Percentiles rank a stretch among this genome's conserved stretches.
phyloP scores from a whole-genome alignment of 1,284 basidiomycete genomes.

The Nidula niveotomentosa region DNA sequence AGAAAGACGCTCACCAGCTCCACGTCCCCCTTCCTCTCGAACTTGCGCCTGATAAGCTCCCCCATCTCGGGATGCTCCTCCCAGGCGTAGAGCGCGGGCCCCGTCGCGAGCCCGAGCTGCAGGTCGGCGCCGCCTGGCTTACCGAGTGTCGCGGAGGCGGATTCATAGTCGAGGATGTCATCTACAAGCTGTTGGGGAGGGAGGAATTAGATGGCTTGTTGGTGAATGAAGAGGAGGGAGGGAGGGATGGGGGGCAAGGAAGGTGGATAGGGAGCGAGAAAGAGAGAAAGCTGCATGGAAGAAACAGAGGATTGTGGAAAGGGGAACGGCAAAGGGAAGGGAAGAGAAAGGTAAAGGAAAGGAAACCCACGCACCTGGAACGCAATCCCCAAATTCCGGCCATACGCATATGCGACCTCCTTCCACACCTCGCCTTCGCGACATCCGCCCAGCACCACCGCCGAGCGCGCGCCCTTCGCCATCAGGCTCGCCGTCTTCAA shows the following conservation, averaged over 20 bases:
- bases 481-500: slow-evolving; percentile 96
- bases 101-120: slow-evolving; percentile 89
- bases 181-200: slow-evolving; percentile 76
- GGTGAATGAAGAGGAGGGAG: no score
- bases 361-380: slow-evolving; percentile 73
- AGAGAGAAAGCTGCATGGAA: no score
- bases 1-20: slow-evolving; percentile 61
- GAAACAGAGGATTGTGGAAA: no score
- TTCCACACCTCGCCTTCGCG: slow-evolving; percentile 82
- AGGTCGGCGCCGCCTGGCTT: slow-evolving; percentile 57
- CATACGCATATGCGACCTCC: slow-evolving; percentile 84
- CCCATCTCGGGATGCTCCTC: slow-evolving; percentile 90
- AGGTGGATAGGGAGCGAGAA: background rate
- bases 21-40: slow-evolving; percentile 86
- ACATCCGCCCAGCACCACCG: slow-evolving; percentile 89
- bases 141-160: slow-evolving; percentile 35
- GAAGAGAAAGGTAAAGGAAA: no score
- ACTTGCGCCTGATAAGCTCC: slow-evolving; percentile 85
- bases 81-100: slow-evolving; percentile 94
- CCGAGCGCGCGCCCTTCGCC: slow-evolving; percentile 89
- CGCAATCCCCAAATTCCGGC: slow-evolving; percentile 72
- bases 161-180: slow-evolving; percentile 93
- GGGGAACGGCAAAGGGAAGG: no score
- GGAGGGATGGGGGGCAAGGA: no score
- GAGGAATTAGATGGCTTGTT: no score